Percentiles rank a stretch among this genome's conserved stretches.
Conservation (phyloP, 2,329 filamentous ascomycete species). For the Daldinia eschscholtzii region DNA sequence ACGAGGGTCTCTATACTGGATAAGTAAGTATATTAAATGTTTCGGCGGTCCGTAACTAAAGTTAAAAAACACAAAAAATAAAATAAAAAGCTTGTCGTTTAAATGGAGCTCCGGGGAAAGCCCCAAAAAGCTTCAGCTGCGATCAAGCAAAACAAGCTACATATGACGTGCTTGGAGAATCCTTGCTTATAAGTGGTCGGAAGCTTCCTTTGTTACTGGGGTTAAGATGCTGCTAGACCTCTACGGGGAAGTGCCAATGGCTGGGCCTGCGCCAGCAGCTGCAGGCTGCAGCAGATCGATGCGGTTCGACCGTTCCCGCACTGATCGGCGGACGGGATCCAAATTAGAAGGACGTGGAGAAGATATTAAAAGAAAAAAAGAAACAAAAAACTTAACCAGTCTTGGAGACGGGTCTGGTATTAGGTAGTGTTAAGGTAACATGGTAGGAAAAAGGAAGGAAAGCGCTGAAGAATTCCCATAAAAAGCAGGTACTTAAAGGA, state of each 20-base stretch:
- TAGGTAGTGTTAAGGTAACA: not conserved
- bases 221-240: constrained; percentile 6
- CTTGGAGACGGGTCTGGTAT: not conserved
- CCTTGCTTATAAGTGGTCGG: constrained; percentile 23
- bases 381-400: not conserved
- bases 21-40: constrained; percentile 1
- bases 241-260: constrained; percentile 23
- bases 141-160: constrained; percentile 35
- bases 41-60: constrained; percentile 23
- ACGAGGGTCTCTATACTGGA: constrained; percentile 11
- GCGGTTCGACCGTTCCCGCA: constrained; percentile 22
- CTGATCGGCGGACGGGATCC: constrained; percentile 15
- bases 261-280: constrained; percentile 10
- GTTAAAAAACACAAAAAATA: not conserved
- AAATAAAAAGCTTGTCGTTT: constrained; percentile 14
- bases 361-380: constrained; percentile 3
- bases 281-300: constrained; percentile 30
- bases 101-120: constrained; percentile 32
- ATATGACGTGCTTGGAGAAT: constrained; percentile 46
- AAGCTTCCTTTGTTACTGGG: constrained; percentile 23
- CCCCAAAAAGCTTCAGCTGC: constrained; percentile 37
- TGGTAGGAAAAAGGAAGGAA: not conserved
- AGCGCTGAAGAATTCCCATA: not conserved
- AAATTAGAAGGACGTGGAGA: constrained; percentile 8
- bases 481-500: too few relatives aligned